Percentiles rank a stretch among this genome's conserved stretches.
phyloP scores from a whole-genome alignment of 148 eudicot species.

The Persicaria maculosa region DNA sequence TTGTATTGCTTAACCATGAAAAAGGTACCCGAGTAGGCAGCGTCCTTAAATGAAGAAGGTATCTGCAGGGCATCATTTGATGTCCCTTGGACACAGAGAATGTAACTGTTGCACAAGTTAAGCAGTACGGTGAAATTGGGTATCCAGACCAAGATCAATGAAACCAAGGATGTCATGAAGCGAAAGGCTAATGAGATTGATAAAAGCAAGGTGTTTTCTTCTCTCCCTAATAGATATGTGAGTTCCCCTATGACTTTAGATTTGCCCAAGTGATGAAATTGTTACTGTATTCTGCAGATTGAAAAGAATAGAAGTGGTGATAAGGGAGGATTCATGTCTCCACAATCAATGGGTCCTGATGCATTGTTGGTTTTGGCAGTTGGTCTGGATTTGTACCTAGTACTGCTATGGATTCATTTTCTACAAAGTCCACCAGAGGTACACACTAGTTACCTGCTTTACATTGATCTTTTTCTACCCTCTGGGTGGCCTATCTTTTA shows the following conservation, averaged over 20 bases:
- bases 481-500: too few species aligned
- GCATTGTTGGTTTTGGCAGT: conserved; percentile 66
- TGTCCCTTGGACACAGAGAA: conserved; percentile 94
- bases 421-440: conserved; percentile 89
- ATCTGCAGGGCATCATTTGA: conserved; percentile 83
- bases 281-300: conserved; percentile 36
- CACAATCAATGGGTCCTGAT: conserved; percentile 71
- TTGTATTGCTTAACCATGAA: conserved; percentile 41
- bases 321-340: conserved; percentile 59
- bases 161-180: conserved; percentile 95
- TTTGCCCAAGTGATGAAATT: not conserved
- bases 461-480: too few species aligned
- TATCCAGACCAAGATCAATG: conserved; percentile 81
- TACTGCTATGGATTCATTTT: conserved; percentile 61
- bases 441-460: too few species aligned
- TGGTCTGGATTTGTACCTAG: conserved; percentile 67
- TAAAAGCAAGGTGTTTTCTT: conserved; percentile 75
- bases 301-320: conserved; percentile 66
- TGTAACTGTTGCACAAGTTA: conserved; percentile 91
- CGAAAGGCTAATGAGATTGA: conserved; percentile 95
- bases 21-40: conserved; percentile 87
- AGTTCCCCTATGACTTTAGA: not conserved
- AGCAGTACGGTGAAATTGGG: conserved; percentile 96
- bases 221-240: too few species aligned
- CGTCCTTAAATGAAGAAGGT: conserved; percentile 86